Base-by-base conservation (phyloP, 192 early-diverging fungal species). In the Gonapodya prolifera region DNA sequence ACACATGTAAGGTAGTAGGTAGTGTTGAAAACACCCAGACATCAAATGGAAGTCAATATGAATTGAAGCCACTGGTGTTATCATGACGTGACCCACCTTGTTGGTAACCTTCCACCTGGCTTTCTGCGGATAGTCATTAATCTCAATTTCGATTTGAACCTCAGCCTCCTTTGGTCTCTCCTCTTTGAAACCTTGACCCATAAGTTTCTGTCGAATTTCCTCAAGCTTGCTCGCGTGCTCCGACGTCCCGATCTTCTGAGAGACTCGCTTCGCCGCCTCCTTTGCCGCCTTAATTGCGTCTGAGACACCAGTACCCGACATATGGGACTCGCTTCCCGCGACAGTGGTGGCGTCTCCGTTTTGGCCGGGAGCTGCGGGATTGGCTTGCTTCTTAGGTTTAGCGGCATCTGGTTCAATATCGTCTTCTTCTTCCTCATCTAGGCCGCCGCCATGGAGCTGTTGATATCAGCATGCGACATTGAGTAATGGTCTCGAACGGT, bases 101-200 rank as follows among this genome's bases (percentile, higher is more conserved):
- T 95, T 96, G 2, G 95, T 99, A 34, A 98, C 96, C 79, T 91
- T 92, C 92, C 94, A 93, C 75, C 98, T 85, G 17, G 98, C 96
- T 85, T 94, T 94, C 80, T 94, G 91, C 34, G 96, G 96, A 80
- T 93, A 98, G 83, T 99, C 96, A 82, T 99, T 99, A 83, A 99
- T 98, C 79, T 94, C 93, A 80, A 99, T 91, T 84, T 99, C 96
- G 77, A 73, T 18, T 61, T 61, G 45, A 8, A 61, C 45, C 45
- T 61, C 45, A 23, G 45, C 45, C 23, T 61, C 45, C 23, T 61
- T 61, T 23, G 45, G 45, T 61, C 45, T 61, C 8, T 61, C 45
- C 45, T 61, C 45, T 23, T 61, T 61, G n/a, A n/a, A n/a, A n/a
- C n/a, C n/a, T 8, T 61, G 45, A 8, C 8, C 23, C 45, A 8